Conservation (phyloP, 768 basidiomycete species). For the Tricholomella constricta region DNA sequence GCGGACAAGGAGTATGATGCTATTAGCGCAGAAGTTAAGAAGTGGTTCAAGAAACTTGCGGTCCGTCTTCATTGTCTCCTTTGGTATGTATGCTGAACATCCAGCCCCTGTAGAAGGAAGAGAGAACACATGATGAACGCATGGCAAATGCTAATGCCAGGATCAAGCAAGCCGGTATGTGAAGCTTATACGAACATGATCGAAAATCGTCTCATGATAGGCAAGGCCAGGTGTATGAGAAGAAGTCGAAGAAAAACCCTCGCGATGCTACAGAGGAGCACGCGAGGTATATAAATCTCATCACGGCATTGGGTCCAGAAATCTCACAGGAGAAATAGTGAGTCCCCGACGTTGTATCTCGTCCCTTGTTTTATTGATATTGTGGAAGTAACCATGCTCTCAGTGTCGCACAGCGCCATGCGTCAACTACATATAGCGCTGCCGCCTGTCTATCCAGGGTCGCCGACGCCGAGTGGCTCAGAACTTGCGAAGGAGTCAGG, state of each 20-base stretch:
- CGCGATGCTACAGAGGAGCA: constrained; percentile 74
- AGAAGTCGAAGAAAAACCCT: constrained; percentile 75
- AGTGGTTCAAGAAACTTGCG: constrained; percentile 84
- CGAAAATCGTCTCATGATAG: constrained; percentile 2
- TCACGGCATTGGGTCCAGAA: constrained; percentile 72
- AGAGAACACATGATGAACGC: constrained; percentile 73
- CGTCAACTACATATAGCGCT: constrained; percentile 55
- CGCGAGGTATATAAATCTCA: constrained; percentile 72
- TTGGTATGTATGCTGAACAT: not conserved
- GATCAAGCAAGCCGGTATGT: constrained; percentile 75
- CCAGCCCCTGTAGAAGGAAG: constrained; percentile 63
- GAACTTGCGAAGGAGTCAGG: constrained; percentile 71
- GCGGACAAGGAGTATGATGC: constrained; percentile 72
- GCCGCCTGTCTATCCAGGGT: constrained; percentile 68
- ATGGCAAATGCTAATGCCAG: constrained; percentile 65
- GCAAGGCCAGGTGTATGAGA: constrained; percentile 72
- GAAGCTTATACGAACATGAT: not conserved
- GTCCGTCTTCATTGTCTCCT: constrained; percentile 40
- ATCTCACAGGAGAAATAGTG: constrained; percentile 82
- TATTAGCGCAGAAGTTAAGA: constrained; percentile 71
- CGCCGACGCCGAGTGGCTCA: constrained; percentile 81
- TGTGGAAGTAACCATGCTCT: constrained; percentile 64
- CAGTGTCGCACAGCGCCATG: constrained; percentile 62
- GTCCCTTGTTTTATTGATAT: not conserved
- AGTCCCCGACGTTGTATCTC: constrained; percentile 24